Evolutionary conservation across 306 rosid species (phyloP), one percentile per base, ranked within the genome.

Genomic region (Prunus fruticosa): DNA sequence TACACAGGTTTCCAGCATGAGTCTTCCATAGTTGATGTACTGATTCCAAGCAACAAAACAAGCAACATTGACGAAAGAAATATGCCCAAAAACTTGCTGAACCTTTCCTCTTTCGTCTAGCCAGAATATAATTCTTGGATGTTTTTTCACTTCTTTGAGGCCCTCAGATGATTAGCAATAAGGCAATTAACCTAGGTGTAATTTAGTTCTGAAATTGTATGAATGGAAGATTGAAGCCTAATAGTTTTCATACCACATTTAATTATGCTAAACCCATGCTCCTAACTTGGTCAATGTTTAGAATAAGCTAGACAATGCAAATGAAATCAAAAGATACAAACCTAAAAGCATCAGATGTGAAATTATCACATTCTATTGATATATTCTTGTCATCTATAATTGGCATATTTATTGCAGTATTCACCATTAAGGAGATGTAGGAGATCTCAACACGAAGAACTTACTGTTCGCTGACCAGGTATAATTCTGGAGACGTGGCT

Each of bases 381-480:
- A 22, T 47, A 47, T 46, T 64, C 57, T 71, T 23, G 66, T 18
- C 53, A 76, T 71, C n/a, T 22, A 64, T 60, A 56, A 57, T 14
- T 0, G 32, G 66, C 16, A 22, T n/a, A 71, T 23, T 23, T 30
- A 45, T 46, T 11, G 64, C 57, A 81, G 68, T 67, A 50, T 57
- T 67, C 57, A 72, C 60, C 22, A 81, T 76, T 25, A 3, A 72
- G 20, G 67, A 49, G 49, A 41, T 56, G 69, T 23, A 43, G 82
- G 57, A 64, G 19, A 64, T 34, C 64, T 43, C n/a, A 64, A 10
- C 5, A 52, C 7, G 28, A 22, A 58, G 56, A 70, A 79, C 86
- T 82, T 80, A 87, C 85, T 38, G 98, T 95, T 84, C 97, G 96
- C 79, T 95, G 98, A 72, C 98, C 98, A 69, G 97, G 89, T 78